These are phyloP conservation scores for Allium cepa DNA, from an alignment of 106 monocot species.

Conservation along the genomic window DNA sequence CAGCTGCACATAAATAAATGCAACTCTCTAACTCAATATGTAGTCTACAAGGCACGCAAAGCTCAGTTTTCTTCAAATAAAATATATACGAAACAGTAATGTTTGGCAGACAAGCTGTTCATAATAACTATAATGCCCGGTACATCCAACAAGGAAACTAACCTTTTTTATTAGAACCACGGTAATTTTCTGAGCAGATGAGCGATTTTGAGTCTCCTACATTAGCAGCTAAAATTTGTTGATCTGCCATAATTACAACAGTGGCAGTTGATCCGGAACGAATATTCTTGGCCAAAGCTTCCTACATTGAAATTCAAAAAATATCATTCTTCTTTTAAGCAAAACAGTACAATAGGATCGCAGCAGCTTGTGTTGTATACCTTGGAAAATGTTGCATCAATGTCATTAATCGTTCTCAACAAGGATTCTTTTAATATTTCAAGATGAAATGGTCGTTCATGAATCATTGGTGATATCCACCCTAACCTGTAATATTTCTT, in stretches of 20 bases:
- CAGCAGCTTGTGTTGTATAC: neutral
- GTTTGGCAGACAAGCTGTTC: no score
- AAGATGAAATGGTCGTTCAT: conserved; percentile 47
- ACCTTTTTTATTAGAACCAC: conserved; percentile 31
- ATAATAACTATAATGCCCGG: no score
- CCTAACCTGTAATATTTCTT: conserved; percentile 16
- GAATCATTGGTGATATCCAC: conserved; percentile 35
- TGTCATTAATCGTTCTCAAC: conserved; percentile 69
- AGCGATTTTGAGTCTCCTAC: conserved; percentile 84
- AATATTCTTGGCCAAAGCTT: conserved; percentile 46
- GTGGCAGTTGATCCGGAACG: conserved; percentile 78
- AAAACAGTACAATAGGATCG: conserved; percentile 2
- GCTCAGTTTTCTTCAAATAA: no score
- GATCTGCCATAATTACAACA: conserved; percentile 70
- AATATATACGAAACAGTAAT: no score
- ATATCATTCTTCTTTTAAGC: neutral
- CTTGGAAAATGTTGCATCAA: conserved; percentile 63
- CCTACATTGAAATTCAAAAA: conserved; percentile 34
- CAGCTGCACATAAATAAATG: no score
- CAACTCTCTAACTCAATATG: no score
- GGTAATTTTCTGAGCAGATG: conserved; percentile 51
- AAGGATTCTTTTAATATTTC: conserved; percentile 80
- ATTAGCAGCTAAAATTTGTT: conserved; percentile 59
- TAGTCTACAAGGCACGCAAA: no score
- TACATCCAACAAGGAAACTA: neutral